A percentile compares a stretch with the other conserved stretches of the same genome.
Conservation (phyloP, 139 green algal genomes). For the Chlamydomonas eustigma region DNA sequence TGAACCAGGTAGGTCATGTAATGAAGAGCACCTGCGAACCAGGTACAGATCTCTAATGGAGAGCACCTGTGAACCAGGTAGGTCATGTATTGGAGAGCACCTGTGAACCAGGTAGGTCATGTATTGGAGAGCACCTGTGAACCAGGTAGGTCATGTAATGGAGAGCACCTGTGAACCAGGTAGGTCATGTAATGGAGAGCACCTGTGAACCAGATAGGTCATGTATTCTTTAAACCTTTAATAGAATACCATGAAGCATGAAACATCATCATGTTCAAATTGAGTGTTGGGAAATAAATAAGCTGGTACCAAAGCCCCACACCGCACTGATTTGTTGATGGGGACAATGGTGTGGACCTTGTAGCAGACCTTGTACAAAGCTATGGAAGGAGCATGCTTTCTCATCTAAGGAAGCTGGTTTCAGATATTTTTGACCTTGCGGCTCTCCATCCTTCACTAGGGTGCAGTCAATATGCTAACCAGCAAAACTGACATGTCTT, state of each 20-base stretch:
- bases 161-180: not conserved
- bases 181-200: not conserved
- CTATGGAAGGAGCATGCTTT: no score
- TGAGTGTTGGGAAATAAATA: not conserved
- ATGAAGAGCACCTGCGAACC: not conserved
- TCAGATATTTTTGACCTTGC: not conserved
- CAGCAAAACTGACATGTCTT: not conserved
- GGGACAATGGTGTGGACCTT: not conserved
- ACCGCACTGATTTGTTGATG: not conserved
- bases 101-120: constrained; percentile 13
- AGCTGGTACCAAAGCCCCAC: no score
- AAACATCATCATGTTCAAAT: not conserved
- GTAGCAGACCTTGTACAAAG: no score
- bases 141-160: not conserved
- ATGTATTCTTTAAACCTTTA: no score
- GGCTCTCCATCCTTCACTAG: not conserved
- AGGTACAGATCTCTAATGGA: constrained; percentile 25
- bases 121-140: constrained; percentile 17
- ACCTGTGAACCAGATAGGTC: not conserved
- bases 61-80: constrained; percentile 10
- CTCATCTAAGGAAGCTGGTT: no score
- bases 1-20: not conserved
- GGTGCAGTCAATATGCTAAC: not conserved
- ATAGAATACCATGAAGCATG: not conserved
- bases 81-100: no score